A percentile compares a stretch with the other conserved stretches of the same genome.
Evolutionary conservation across 2,329 filamentous ascomycete genomes (phyloP).

Genomic region (Hypoxylon sp.): DNA sequence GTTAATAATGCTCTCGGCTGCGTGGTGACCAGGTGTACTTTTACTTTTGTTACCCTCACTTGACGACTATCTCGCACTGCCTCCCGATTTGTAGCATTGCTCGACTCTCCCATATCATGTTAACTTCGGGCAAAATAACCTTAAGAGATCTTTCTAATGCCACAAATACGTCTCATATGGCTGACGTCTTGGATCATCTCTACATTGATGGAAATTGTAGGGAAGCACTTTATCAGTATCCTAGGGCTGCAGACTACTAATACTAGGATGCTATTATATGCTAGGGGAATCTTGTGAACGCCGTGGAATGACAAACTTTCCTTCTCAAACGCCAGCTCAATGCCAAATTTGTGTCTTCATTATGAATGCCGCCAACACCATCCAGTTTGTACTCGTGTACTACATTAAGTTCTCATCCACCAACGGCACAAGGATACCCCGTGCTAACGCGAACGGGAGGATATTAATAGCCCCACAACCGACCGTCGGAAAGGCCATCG

Average conservation of each 20-base stretch:
- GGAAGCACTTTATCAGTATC: slow-evolving; percentile 37
- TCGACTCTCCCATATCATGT: neutral
- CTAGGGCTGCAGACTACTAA: slow-evolving; percentile 24
- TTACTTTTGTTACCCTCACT: neutral
- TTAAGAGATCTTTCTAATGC: neutral
- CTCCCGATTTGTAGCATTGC: neutral
- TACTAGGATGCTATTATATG: slow-evolving; percentile 25
- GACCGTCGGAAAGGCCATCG: slow-evolving; percentile 2
- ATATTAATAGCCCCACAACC: neutral
- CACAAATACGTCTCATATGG: neutral
- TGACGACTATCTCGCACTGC: neutral
- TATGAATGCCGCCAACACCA: slow-evolving; percentile 32
- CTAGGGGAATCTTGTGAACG: slow-evolving; percentile 47
- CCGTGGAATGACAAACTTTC: slow-evolving; percentile 42
- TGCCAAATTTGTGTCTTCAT: slow-evolving; percentile 34
- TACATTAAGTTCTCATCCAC: slow-evolving; percentile 9
- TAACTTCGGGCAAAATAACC: neutral
- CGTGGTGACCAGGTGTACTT: neutral
- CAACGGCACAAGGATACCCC: neutral
- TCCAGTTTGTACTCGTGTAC: slow-evolving; percentile 27
- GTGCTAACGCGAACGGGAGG: slow-evolving; percentile 5
- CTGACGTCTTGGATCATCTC: neutral
- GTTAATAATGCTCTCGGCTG: neutral
- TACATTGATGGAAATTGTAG: slow-evolving; percentile 4
- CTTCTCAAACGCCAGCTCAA: slow-evolving; percentile 47